Evolutionary conservation across 371 early-diverging fungal species (phyloP), one percentile per base, ranked within the genome.

Genomic region (Mortierella sp.): DNA sequence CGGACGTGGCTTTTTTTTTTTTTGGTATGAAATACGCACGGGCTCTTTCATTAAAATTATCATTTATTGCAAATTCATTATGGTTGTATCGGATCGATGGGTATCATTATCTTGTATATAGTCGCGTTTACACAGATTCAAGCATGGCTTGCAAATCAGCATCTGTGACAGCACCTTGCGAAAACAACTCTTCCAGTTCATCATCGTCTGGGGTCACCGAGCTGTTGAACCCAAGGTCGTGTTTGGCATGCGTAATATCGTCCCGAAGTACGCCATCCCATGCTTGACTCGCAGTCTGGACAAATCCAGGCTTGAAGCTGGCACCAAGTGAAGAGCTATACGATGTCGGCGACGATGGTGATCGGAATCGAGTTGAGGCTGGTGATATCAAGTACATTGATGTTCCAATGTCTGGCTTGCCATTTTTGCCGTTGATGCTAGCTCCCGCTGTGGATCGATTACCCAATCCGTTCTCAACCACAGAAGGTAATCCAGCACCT

Each of bases 131-230:
- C 2, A 45, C 42, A 54, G 45, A 26, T n/a, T 56, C 61, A 19
- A 78, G 47, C 53, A 80, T 64, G 26, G 81, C 81, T 53, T 74
- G 68, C 43, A 80, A 61, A 0, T 80, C 81, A 0, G 67, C 81
- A 23, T 74, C 81, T 0, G 75, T 66, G 28, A 80, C 75, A 3
- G 57, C 75, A 2, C 81, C 81, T 12, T 75, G 68, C 64, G 70
- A 68, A 58, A 65, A 71, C 40, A 80, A 28, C 28, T 80, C 81
- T 0, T 80, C 81, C 45, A 80, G 40, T 54, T 80, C 81, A 22
- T 80, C 81, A 53, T 80, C 81, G 42, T 80, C 81, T 2, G 75
- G 61, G 40, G 58, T 64, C 56, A 80, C 64, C 0, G 55, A 31
- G 15, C 64, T 61, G n/a, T 40, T 31, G 49, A 78, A 63, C 13